Evolutionary conservation across 208 protist genomes (phyloP).

Genomic region (Crithidia thermophila): DNA sequence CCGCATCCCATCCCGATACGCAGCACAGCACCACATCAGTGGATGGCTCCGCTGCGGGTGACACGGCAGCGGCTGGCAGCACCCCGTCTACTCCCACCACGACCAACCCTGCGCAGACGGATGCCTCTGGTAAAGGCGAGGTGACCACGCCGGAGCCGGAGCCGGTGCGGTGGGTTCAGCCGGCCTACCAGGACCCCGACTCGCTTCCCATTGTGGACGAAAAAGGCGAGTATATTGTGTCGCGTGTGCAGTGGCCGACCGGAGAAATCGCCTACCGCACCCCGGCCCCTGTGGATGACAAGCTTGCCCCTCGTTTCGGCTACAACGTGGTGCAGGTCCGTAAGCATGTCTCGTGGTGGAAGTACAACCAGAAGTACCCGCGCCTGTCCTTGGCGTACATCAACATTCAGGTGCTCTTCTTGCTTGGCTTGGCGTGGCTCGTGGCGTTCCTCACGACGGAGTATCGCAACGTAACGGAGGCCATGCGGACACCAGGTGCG

Average conservation of each 20-base stretch:
- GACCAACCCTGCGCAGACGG: background rate
- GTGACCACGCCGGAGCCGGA: conserved; percentile 41
- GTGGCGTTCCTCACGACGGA: conserved; percentile 74
- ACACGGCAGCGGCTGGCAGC: background rate
- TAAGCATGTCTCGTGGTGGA: conserved; percentile 90
- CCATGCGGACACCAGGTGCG: conserved; percentile 78
- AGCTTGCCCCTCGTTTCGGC: conserved; percentile 79
- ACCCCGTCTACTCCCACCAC: background rate
- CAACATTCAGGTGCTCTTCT: conserved; percentile 82
- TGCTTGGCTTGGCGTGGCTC: conserved; percentile 80
- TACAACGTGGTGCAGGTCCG: conserved; percentile 90
- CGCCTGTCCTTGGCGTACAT: conserved; percentile 83
- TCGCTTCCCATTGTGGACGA: conserved; percentile 67
- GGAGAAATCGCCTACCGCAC: conserved; percentile 84
- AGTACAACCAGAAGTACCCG: conserved; percentile 85
- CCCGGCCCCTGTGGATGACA: conserved; percentile 66
- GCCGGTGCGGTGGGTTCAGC: conserved; percentile 74
- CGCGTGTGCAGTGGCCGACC: conserved; percentile 82
- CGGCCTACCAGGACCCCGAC: conserved; percentile 42
- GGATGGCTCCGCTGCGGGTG: no score
- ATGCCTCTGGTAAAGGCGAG: background rate
- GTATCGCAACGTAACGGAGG: conserved; percentile 66
- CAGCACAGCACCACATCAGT: no score
- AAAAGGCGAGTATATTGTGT: conserved; percentile 86
- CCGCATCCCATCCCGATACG: no score